phyloP scores from a whole-genome alignment of 2,329 filamentous ascomycete genomes.

The Fusarium sp. region DNA sequence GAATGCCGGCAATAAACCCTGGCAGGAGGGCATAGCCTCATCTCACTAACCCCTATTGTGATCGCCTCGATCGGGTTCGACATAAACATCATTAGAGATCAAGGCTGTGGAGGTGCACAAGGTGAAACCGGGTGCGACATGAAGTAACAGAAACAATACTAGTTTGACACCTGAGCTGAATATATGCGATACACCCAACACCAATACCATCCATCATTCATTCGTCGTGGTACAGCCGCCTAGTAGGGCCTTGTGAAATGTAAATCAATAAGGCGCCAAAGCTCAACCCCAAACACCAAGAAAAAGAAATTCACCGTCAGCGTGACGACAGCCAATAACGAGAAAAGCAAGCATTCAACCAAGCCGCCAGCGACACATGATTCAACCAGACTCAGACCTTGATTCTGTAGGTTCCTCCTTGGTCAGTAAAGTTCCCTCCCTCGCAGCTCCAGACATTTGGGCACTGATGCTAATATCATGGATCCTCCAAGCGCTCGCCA shows the following conservation, averaged over 20 bases:
- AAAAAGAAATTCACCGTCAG: slow-evolving; percentile 28
- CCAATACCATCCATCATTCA: slow-evolving; percentile 31
- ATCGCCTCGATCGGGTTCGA: slow-evolving; percentile 18
- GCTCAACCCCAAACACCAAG: slow-evolving; percentile 25
- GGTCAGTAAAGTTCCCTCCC: not conserved
- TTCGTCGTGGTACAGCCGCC: slow-evolving; percentile 34
- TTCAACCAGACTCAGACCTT: not conserved
- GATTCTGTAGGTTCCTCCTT: slow-evolving; percentile 4
- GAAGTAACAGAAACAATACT: slow-evolving; percentile 25
- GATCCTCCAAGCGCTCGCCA: slow-evolving; percentile 25
- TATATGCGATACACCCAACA: slow-evolving; percentile 35
- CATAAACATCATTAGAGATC: slow-evolving; percentile 2
- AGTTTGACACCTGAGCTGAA: slow-evolving; percentile 31
- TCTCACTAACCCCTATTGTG: not conserved
- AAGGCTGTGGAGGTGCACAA: slow-evolving; percentile 10
- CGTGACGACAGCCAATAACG: slow-evolving; percentile 3
- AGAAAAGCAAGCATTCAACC: slow-evolving; percentile 9
- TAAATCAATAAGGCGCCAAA: slow-evolving; percentile 33
- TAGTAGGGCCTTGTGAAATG: slow-evolving; percentile 25
- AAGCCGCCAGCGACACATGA: slow-evolving; percentile 11
- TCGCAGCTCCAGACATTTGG: slow-evolving; percentile 5
- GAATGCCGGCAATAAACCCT: not conserved
- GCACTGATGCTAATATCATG: slow-evolving; percentile 20
- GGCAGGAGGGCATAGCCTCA: not conserved
- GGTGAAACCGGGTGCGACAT: slow-evolving; percentile 14